These are phyloP conservation scores for Pichia sp. DNA, from an alignment of 1,139 yeast genomes.

Conservation along the genomic window DNA sequence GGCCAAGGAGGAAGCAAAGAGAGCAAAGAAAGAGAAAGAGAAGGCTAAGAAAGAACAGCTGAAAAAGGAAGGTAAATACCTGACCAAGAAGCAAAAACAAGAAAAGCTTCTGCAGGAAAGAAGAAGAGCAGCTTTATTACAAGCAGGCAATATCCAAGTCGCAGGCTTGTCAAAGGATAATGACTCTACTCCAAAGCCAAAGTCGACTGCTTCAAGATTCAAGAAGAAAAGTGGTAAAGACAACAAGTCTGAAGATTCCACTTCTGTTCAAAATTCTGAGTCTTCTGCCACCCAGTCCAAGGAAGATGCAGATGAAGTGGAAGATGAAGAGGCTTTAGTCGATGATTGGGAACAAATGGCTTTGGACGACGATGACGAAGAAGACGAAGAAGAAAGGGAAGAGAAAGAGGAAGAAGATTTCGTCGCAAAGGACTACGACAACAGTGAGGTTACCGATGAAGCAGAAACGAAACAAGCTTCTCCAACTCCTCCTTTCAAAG, in stretches of 20 bases:
- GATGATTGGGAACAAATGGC: slow-evolving; percentile 69
- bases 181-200: slow-evolving; percentile 43
- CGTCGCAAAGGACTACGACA: slow-evolving; percentile 23
- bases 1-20: slow-evolving; percentile 64
- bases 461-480: slow-evolving; percentile 10
- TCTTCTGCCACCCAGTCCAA: slow-evolving; percentile 15
- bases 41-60: slow-evolving; percentile 72
- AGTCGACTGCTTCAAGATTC: slow-evolving; percentile 64
- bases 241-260: slow-evolving; percentile 27
- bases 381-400: slow-evolving; percentile 25
- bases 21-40: slow-evolving; percentile 76
- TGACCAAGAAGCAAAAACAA: slow-evolving; percentile 93
- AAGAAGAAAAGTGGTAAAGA: slow-evolving; percentile 38
- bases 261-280: slow-evolving; percentile 5
- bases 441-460: slow-evolving; percentile 19
- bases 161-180: slow-evolving; percentile 53
- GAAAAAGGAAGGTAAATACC: slow-evolving; percentile 87
- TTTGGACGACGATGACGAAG: slow-evolving; percentile 49
- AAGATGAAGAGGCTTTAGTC: slow-evolving; percentile 49
- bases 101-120: slow-evolving; percentile 82
- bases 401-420: slow-evolving; percentile 29
- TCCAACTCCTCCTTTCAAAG: neutral
- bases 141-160: slow-evolving; percentile 67
- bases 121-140: slow-evolving; percentile 82
- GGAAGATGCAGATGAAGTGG: slow-evolving; percentile 34